Evolutionary conservation across 2,329 filamentous ascomycete genomes (phyloP), one percentile per base, ranked within the genome.

Genomic region (Penicillium sp.): DNA sequence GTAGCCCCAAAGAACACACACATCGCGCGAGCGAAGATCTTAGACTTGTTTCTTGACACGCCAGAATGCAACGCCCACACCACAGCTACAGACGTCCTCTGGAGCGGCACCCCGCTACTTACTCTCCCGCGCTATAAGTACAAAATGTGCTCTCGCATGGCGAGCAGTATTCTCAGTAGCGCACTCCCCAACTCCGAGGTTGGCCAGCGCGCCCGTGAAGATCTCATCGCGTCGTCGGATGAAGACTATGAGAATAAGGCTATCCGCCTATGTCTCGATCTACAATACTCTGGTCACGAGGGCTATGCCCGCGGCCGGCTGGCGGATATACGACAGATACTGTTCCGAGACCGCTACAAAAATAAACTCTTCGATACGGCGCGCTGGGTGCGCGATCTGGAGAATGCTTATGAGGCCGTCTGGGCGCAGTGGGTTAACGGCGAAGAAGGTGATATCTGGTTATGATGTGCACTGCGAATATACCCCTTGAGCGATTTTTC

Each of bases 141-240:
- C 77, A 99, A 99, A 76, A 99, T 99, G 94, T 99, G 94, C 75
- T 96, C 91, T 43, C 89, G 94, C 53, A 99, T 99, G 89, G 94
- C 93, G 7, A 92, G 94, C 7, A 96, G 91, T 11, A 97, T 99
- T 55, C 81, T 99, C 31, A 90, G 87, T 62, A 94, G 94, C 16
- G 94, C 94, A 0, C 78, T 99, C 4, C 94, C 94, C 0, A 88
- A 86, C 63, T 82, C 79, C 0, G 76, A 79, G 1, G 84, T 86
- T n/a, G 92, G 93, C 3, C 76, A 78, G 7, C 79, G 78, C 56
- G 90, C 89, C 0, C 88, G 88, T 0, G 72, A 76, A 19, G 91
- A 97, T 57, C 81, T 99, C 31, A 91, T 96, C 55, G 90, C 89
- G 0, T 76, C 74, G 5, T 87, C 84, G 54, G 94, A 99, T 65